Evolutionary conservation across 2,329 filamentous ascomycete species (phyloP).

Genomic region (Tolypocladium tropicale): DNA sequence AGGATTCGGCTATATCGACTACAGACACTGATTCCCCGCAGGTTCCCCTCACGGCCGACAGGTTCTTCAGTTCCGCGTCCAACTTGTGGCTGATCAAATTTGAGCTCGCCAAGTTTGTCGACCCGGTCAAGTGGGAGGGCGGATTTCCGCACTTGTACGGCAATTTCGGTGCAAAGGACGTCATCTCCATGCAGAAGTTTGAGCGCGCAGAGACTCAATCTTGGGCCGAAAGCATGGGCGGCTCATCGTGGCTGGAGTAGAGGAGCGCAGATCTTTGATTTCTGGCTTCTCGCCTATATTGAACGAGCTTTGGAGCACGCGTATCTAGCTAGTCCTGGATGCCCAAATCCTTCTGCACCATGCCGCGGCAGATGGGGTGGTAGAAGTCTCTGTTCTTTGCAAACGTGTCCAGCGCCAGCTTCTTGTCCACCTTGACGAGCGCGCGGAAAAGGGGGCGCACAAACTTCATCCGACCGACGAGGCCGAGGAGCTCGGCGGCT

Average conservation of each 20-base stretch:
- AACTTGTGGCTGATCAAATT: constrained; percentile 44
- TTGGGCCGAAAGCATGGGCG: constrained; percentile 36
- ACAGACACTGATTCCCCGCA: constrained; percentile 9
- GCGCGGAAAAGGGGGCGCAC: constrained; percentile 75
- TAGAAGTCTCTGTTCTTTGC: constrained; percentile 86
- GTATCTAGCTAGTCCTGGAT: constrained; percentile 11
- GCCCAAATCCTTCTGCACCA: constrained; percentile 78
- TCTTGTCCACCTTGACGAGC: constrained; percentile 62
- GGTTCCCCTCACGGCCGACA: constrained; percentile 33
- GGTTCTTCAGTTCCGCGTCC: constrained; percentile 29
- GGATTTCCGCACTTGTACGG: constrained; percentile 51
- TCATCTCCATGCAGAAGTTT: constrained; percentile 37
- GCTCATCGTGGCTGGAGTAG: background rate
- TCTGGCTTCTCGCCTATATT: background rate
- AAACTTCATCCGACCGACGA: constrained; percentile 94
- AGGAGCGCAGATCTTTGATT: background rate
- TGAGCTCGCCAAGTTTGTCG: constrained; percentile 32
- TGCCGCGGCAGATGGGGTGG: constrained; percentile 79
- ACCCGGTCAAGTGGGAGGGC: constrained; percentile 43
- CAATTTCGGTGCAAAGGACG: constrained; percentile 42
- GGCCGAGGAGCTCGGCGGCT: constrained; percentile 64
- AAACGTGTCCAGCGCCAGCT: constrained; percentile 72
- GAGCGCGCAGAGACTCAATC: constrained; percentile 28
- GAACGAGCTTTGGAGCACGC: background rate
- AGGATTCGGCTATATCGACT: background rate